These are phyloP conservation scores for Suillus decipiens DNA, from an alignment of 768 basidiomycete species.

Conservation along the genomic window DNA sequence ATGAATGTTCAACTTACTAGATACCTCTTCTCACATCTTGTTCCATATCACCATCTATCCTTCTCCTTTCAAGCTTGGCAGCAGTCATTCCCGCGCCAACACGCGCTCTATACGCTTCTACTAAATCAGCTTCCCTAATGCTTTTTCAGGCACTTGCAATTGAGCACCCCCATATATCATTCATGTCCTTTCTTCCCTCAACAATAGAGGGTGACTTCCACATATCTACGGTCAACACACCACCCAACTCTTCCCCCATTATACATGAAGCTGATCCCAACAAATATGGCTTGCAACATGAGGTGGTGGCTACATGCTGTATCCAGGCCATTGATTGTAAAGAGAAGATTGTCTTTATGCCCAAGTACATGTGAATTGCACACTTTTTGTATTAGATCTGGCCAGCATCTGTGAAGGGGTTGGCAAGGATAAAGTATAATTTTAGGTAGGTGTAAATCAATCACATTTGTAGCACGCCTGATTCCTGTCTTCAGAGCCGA, in stretches of 20 bases:
- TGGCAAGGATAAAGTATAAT: constrained; percentile 66
- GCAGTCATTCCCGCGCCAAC: constrained; percentile 85
- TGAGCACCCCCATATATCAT: constrained; percentile 71
- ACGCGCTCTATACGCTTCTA: constrained; percentile 79
- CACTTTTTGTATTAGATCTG: constrained; percentile 67
- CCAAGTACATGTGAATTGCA: constrained; percentile 44
- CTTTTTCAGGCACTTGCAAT: constrained; percentile 81
- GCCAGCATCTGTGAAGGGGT: constrained; percentile 57
- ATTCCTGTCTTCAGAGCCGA: constrained; percentile 4
- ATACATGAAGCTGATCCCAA: constrained; percentile 52
- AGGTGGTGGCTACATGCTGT: constrained; percentile 59
- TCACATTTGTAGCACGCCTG: not conserved
- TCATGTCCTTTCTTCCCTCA: constrained; percentile 62
- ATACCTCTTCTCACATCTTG: constrained; percentile 71
- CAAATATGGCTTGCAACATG: constrained; percentile 57
- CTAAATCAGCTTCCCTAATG: constrained; percentile 76
- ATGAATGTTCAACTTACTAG: constrained; percentile 37
- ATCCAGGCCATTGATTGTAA: constrained; percentile 59
- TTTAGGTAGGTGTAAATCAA: constrained; percentile 33
- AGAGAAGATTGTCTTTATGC: constrained; percentile 63
- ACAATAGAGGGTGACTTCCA: constrained; percentile 81
- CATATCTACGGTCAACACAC: constrained; percentile 73
- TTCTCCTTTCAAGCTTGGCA: constrained; percentile 78
- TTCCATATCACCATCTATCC: constrained; percentile 69
- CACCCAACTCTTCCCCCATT: constrained; percentile 26